Percentiles rank a stretch among this genome's conserved stretches.
phyloP scores from a whole-genome alignment of 192 early-diverging fungal genomes.

The Backusella westeae region DNA sequence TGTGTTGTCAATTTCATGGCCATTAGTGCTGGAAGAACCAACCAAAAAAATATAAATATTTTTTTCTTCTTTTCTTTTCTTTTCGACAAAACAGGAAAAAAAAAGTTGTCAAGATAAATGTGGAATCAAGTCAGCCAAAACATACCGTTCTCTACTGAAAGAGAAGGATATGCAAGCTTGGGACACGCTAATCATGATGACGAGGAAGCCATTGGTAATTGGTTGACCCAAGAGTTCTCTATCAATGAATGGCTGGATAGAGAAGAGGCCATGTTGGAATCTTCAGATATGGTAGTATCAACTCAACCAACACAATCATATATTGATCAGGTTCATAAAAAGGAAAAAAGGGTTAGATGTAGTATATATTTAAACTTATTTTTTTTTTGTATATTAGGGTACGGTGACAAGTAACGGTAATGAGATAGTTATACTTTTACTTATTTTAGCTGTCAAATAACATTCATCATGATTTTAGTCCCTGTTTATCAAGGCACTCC shows the following conservation, averaged over 20 bases:
- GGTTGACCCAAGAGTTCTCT: not conserved
- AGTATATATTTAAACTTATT: not conserved
- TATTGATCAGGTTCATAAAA: not conserved
- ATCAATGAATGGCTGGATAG: conserved; percentile 1
- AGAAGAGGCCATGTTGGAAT: not conserved
- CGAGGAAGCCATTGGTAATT: not conserved
- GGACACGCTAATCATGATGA: not conserved
- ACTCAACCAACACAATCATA: not conserved
- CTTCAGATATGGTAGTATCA: too few relatives aligned
- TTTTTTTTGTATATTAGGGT: not conserved
- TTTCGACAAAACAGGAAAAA: not conserved
- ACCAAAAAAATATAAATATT: not conserved
- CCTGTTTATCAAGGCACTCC: not conserved
- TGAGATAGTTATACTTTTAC: not conserved
- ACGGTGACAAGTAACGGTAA: too few relatives aligned
- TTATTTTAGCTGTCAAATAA: not conserved
- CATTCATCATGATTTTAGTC: not conserved
- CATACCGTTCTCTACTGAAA: not conserved
- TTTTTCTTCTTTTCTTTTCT: not conserved
- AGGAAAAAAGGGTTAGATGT: not conserved
- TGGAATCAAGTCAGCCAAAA: not conserved
- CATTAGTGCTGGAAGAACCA: not conserved
- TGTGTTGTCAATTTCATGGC: not conserved
- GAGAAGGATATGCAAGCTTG: not conserved
- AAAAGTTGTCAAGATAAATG: not conserved